Conservation (phyloP, 805 yeast species). For the Saturnispora serradocipensis region DNA sequence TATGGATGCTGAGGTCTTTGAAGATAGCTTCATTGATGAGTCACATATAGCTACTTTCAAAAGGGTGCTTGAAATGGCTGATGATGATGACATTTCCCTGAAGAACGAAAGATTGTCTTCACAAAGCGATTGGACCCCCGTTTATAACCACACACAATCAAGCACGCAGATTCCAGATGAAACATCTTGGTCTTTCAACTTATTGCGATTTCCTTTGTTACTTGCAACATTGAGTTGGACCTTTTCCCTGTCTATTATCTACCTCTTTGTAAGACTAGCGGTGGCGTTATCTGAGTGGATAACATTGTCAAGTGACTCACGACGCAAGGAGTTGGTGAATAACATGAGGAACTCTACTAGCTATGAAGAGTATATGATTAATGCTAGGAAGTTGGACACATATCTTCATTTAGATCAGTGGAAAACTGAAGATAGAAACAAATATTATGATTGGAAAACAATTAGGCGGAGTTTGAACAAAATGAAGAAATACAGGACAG, state of each 20-base stretch:
- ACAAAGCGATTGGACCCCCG: constrained; percentile 39
- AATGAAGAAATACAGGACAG: constrained; percentile 29
- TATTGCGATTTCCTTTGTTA: constrained; percentile 62
- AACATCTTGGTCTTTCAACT: constrained; percentile 28
- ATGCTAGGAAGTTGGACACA: constrained; percentile 50
- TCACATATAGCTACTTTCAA: constrained; percentile 29
- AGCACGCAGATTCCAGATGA: constrained; percentile 10
- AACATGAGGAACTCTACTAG: constrained; percentile 39
- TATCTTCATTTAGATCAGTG: constrained; percentile 53
- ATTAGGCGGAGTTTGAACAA: constrained; percentile 39
- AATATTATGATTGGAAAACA: constrained; percentile 61
- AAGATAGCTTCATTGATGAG: constrained; percentile 20
- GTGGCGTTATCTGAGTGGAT: constrained; percentile 55
- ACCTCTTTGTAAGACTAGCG: constrained; percentile 45
- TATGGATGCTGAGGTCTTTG: constrained; percentile 15
- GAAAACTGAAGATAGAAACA: constrained; percentile 51
- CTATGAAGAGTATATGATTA: constrained; percentile 54
- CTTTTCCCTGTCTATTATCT: constrained; percentile 36
- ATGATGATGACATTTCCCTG: constrained; percentile 16
- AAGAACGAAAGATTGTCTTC: constrained; percentile 27
- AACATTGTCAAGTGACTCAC: constrained; percentile 49
- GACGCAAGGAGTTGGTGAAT: constrained; percentile 39
- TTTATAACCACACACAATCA: constrained; percentile 22
- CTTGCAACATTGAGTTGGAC: constrained; percentile 47
- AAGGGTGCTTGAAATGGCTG: constrained; percentile 28